A percentile compares a stretch with the other conserved stretches of the same genome.
These are phyloP conservation scores for Rhizopogon vesiculosus DNA, from an alignment of 768 basidiomycete species.

Conservation along the genomic window DNA sequence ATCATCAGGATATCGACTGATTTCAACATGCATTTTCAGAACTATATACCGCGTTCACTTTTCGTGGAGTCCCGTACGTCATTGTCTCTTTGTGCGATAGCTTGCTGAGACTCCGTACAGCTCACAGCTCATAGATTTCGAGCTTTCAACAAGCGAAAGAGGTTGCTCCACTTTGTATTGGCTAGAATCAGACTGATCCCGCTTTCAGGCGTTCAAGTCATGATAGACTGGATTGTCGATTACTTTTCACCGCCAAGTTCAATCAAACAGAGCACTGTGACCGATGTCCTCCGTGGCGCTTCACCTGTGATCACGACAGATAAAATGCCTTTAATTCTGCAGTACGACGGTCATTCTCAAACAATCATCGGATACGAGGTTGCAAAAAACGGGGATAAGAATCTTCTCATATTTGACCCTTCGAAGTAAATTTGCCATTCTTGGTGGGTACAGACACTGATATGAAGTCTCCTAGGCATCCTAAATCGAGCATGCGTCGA, in stretches of 20 bases:
- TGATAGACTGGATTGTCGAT: slow-evolving; percentile 70
- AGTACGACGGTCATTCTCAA: slow-evolving; percentile 83
- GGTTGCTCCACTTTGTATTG: slow-evolving; percentile 29
- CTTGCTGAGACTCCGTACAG: slow-evolving; percentile 26
- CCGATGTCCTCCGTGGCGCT: slow-evolving; percentile 48
- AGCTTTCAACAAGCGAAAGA: slow-evolving; percentile 36
- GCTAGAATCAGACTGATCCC: not conserved
- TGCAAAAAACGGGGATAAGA: slow-evolving; percentile 48
- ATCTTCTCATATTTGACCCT: slow-evolving; percentile 78
- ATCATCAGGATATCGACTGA: not conserved
- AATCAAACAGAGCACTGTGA: slow-evolving; percentile 33
- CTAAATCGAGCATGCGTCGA: slow-evolving; percentile 9
- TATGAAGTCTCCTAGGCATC: not conserved
- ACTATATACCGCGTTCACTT: slow-evolving; percentile 74
- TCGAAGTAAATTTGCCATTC: slow-evolving; percentile 40
- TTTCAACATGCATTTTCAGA: slow-evolving; percentile 37
- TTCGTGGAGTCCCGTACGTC: slow-evolving; percentile 77
- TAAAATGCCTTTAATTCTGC: slow-evolving; percentile 78
- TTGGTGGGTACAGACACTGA: not conserved
- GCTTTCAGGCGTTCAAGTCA: slow-evolving; percentile 34
- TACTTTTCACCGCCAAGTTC: slow-evolving; percentile 51
- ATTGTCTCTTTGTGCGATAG: not conserved
- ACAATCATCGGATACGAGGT: slow-evolving; percentile 84
- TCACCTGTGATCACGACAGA: slow-evolving; percentile 52
- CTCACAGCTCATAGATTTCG: slow-evolving; percentile 62